A percentile compares a stretch with the other conserved stretches of the same genome.
Evolutionary conservation across 345 rosid species (phyloP).

Genomic region (Mangifera indica): DNA sequence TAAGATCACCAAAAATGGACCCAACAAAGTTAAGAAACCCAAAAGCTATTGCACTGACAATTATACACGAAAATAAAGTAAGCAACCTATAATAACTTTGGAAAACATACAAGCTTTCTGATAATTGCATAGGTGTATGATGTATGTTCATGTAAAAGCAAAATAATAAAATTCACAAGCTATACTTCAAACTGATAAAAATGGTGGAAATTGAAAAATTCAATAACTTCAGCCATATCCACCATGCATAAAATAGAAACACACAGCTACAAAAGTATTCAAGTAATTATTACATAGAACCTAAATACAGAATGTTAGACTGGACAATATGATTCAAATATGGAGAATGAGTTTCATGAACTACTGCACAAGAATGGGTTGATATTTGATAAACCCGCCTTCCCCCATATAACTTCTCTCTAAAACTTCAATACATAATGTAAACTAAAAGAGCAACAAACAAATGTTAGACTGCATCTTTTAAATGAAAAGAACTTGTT

Average conservation of each 20-base stretch:
- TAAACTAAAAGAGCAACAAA: neutral
- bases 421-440: neutral
- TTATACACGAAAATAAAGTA: conserved; percentile 17
- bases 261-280: neutral
- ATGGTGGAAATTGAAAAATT: neutral
- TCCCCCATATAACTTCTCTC: conserved; percentile 1
- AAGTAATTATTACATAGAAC: neutral
- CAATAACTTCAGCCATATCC: neutral
- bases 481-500: neutral
- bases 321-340: neutral
- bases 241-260: neutral
- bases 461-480: neutral
- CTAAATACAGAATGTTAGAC: neutral
- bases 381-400: neutral
- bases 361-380: neutral
- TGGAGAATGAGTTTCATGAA: neutral
- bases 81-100: neutral
- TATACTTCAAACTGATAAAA: neutral
- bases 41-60: conserved; percentile 72
- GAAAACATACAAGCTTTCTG: neutral
- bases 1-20: conserved; percentile 89
- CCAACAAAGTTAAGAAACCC: conserved; percentile 87
- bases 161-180: neutral
- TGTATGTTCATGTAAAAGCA: conserved; percentile 1
- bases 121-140: neutral